Base-by-base conservation (phyloP, 2,329 filamentous ascomycete genomes). In the Alternaria ethzedia region DNA sequence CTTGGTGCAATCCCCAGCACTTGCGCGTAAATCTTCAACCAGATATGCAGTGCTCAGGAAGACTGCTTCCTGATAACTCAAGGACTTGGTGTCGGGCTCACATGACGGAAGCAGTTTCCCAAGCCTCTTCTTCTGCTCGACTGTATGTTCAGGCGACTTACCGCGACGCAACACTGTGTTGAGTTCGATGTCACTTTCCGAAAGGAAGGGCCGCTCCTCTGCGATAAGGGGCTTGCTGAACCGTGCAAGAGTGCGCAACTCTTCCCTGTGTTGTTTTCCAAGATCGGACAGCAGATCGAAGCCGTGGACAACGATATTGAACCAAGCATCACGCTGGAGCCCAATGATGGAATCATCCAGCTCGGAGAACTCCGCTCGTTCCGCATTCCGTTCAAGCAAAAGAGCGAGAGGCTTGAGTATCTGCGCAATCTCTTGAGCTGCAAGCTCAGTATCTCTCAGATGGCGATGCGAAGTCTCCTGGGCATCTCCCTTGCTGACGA, bases 121-220 rank as follows among this genome's bases (percentile, higher is more conserved):
- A 21, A 99, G 85, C 8, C 89, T 86, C 73, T 90, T 92, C 83
- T 96, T 97, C 77, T 97, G 94, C 66, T 91, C 87, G 2, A 89
- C 82, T 58, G 93, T 90, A 65, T 94, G 89, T 28, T 95, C 91
- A 6, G 90, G 88, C 67, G 89, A 93, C 84, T 93, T 92, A 17
- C 94, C 95, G 64, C 96, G 89, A 63, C 95, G 90, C 54, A 99
- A 85, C 17, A 98, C 91, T 1, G 94, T 97, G 75, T 99, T 98
- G 44, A 99, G 87, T 75, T 99, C 96, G 59, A 99, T 95, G 69
- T 98, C 96, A 77, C 94, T 97, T 79, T 99, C 96, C 10, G 96
- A 87, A 75, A 96, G 90, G 71, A 97, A 94, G 28, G 93, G 91
- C 62, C 94, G 89, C 76, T 96, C 92, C 75, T 97, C 93, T 3